Conservation (phyloP, 1,284 basidiomycete species). For the Melampsora larici-populina region DNA sequence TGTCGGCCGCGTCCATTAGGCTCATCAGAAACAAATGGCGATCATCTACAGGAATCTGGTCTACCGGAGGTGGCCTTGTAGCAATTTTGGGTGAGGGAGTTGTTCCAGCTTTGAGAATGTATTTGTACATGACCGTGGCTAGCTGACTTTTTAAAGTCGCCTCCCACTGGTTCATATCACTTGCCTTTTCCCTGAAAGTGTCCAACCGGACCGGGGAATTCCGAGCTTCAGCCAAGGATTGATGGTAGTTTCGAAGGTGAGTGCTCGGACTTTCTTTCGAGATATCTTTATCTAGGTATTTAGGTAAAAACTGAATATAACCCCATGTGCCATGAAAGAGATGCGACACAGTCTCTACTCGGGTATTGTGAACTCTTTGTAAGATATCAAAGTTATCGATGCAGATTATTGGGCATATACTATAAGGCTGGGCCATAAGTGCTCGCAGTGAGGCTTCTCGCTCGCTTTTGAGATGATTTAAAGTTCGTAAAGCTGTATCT, state of each 20-base stretch:
- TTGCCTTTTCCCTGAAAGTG: not conserved
- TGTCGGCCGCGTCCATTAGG: conserved; percentile 14
- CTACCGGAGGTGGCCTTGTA: too few relatives aligned
- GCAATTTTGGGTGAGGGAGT: too few relatives aligned
- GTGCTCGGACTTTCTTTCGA: not conserved
- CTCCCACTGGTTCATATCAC: not conserved
- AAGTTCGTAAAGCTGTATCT: not conserved
- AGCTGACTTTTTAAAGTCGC: not conserved
- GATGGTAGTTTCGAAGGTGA: not conserved
- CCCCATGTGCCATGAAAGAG: too few relatives aligned
- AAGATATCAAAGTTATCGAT: too few relatives aligned
- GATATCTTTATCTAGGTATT: not conserved
- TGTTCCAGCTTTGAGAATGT: too few relatives aligned
- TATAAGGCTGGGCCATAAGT: not conserved
- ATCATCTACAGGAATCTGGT: too few relatives aligned
- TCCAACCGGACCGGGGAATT: not conserved
- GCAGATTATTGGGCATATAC: too few relatives aligned
- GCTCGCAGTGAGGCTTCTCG: not conserved
- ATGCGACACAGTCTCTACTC: too few relatives aligned
- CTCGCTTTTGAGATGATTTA: not conserved
- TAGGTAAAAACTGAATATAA: too few relatives aligned
- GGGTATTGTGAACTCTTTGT: too few relatives aligned
- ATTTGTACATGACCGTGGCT: too few relatives aligned
- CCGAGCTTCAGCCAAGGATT: not conserved
- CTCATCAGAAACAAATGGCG: not conserved